Conservation (phyloP, 2,329 filamentous ascomycete species). For the Colletotrichum lini region DNA sequence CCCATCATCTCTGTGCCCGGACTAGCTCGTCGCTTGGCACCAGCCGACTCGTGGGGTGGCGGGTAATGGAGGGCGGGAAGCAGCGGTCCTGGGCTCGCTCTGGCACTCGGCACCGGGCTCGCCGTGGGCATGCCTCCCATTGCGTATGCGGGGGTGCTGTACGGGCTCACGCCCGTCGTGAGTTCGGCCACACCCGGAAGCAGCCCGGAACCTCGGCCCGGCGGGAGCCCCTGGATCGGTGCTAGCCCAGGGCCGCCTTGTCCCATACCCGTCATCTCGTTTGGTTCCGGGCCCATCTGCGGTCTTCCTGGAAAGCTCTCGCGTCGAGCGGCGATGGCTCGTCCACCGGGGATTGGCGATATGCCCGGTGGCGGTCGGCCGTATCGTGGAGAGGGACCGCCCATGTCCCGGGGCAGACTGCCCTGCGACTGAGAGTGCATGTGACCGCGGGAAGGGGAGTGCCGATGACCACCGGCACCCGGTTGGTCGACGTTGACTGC, state of each 20-base stretch:
- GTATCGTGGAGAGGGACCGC: slow-evolving; percentile 61
- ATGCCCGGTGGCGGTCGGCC: slow-evolving; percentile 51
- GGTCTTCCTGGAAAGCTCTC: slow-evolving; percentile 56
- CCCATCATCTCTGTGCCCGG: slow-evolving; percentile 54
- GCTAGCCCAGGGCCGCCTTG: slow-evolving; percentile 61
- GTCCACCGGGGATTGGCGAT: slow-evolving; percentile 51
- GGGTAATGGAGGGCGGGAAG: slow-evolving; percentile 54
- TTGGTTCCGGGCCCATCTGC: slow-evolving; percentile 50
- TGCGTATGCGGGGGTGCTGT: slow-evolving; percentile 70
- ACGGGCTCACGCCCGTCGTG: slow-evolving; percentile 74
- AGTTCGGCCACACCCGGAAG: slow-evolving; percentile 75
- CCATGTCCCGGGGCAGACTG: slow-evolving; percentile 59
- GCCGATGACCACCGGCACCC: slow-evolving; percentile 29
- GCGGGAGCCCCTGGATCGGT: slow-evolving; percentile 65
- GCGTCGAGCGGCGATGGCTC: slow-evolving; percentile 57
- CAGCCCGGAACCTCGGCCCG: slow-evolving; percentile 58
- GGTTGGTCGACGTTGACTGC: slow-evolving; percentile 63
- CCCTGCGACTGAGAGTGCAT: slow-evolving; percentile 64
- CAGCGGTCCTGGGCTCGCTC: slow-evolving; percentile 59
- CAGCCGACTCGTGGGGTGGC: slow-evolving; percentile 55
- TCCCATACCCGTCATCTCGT: slow-evolving; percentile 51
- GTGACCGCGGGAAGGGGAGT: slow-evolving; percentile 46
- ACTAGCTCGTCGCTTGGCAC: slow-evolving; percentile 68
- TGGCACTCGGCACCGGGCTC: slow-evolving; percentile 55
- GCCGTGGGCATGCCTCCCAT: slow-evolving; percentile 54